Evolutionary conservation across 768 basidiomycete genomes (phyloP), one percentile per base, ranked within the genome.

Genomic region (Coprinopsis strossmayeri): DNA sequence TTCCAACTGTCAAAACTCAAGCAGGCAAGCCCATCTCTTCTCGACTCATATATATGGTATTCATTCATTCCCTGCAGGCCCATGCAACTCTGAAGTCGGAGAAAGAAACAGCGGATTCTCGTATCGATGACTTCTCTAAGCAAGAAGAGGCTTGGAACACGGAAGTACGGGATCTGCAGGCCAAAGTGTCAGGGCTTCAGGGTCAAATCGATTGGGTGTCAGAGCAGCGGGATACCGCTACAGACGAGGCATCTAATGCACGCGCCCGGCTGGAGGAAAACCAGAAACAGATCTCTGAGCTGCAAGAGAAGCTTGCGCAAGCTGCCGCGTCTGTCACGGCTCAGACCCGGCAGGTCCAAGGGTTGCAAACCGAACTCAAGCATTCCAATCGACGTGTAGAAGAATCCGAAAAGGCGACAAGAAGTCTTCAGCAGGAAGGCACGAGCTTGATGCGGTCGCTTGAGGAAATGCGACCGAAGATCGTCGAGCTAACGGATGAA

Each of bases 381-480:
- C 66, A 64, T 50, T 78, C 87, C 4, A 73, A 68, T 34, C 74
- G 82, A 45, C 84, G 87, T 3, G 84, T 82, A 4, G 84, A 87
- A 30, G 83, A 85, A 54, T 84, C 86, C 0, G 87, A 91, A 62
- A 72, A 69, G 56, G 80, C 70, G 2, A 83, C 88, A 57, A 78
- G 78, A 58, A 81, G 78, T 51, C 71, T 93, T 2, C 90, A 91
- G 57, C 67, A 70, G 0, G 91, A 93, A 64, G 88, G 90, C 34
- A 80, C 77, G n/a, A 74, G 71, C 45, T 73, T 93, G 27, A 78
- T 91, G 81, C 78, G 74, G 24, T 82, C 86, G n/a, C 66, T 92
- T 51, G 84, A 91, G 53, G 88, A 91, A 64, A 84, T 91, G 80
- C 78, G 85, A 25, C 79, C 87, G 34, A 91, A 91, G 69, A 81